Conservation (phyloP, 176 grass and related monocot species). For the Zizania latifolia region DNA sequence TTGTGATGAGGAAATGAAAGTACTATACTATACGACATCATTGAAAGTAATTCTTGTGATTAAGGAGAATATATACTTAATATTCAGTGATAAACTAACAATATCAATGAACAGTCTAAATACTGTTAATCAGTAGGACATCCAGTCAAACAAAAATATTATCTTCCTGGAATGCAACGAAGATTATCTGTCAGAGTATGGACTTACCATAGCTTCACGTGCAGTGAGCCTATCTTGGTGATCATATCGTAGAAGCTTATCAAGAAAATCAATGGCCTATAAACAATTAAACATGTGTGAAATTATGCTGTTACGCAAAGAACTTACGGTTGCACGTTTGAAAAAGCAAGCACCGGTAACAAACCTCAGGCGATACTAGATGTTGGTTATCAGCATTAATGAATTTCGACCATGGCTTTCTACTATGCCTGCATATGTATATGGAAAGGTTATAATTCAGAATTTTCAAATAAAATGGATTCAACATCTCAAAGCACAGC, state of each 20-base stretch:
- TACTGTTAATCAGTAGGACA: background rate
- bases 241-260: slow-evolving; percentile 91
- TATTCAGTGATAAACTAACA: background rate
- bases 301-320: slow-evolving; percentile 1
- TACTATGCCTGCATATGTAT: slow-evolving; percentile 56
- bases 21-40: background rate
- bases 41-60: background rate
- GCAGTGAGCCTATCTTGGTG: slow-evolving; percentile 95
- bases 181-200: background rate
- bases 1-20: background rate
- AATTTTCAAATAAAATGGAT: background rate
- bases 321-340: background rate
- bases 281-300: slow-evolving; percentile 31
- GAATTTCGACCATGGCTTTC: slow-evolving; percentile 85
- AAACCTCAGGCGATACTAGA: slow-evolving; percentile 88
- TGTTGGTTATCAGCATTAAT: slow-evolving; percentile 92
- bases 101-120: background rate
- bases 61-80: background rate
- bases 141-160: background rate
- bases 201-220: slow-evolving; percentile 91
- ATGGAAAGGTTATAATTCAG: slow-evolving; percentile 14
- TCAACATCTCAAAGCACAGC: background rate
- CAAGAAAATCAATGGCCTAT: slow-evolving; percentile 96
- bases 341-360: background rate
- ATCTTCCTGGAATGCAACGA: background rate